phyloP scores from a whole-genome alignment of 495 filamentous ascomycete genomes.

The Hypomontagnella monticulosa region DNA sequence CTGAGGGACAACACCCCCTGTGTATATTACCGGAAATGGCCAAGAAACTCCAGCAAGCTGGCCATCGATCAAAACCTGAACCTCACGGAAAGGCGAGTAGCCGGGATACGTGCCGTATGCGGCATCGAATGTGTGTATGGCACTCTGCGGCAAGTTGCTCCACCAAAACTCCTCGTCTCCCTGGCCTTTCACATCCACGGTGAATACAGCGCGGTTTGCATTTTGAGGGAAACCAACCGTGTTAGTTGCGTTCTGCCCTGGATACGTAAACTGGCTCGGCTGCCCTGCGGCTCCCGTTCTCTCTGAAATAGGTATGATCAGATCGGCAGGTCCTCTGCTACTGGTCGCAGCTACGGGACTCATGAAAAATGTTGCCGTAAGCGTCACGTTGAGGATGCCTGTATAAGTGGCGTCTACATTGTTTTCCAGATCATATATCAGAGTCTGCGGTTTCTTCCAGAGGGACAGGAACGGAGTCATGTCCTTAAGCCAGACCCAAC shows the following conservation, averaged over 20 bases:
- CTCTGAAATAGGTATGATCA: conserved; percentile 81
- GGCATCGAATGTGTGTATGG: conserved; percentile 67
- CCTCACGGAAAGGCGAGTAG: conserved; percentile 81
- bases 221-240: conserved; percentile 69
- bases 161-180: conserved; percentile 91
- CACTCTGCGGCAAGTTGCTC: conserved; percentile 75
- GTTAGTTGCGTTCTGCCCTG: conserved; percentile 69
- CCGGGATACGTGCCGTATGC: conserved; percentile 72
- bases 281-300: conserved; percentile 59
- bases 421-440: conserved; percentile 88
- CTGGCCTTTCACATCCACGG: conserved; percentile 83
- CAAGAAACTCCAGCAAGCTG: conserved; percentile 82
- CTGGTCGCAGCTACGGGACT: conserved; percentile 45
- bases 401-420: conserved; percentile 80
- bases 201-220: conserved; percentile 76
- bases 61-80: conserved; percentile 83
- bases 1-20: conserved; percentile 82
- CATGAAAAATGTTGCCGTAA: conserved; percentile 82
- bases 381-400: conserved; percentile 77
- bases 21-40: conserved; percentile 91
- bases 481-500: conserved; percentile 84
- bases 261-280: conserved; percentile 76
- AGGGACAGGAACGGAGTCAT: conserved; percentile 78
- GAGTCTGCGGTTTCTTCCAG: conserved; percentile 73
- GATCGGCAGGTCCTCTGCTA: conserved; percentile 62